Evolutionary conservation across 805 yeast species (phyloP).

Genomic region (Soucietia sequanensis): DNA sequence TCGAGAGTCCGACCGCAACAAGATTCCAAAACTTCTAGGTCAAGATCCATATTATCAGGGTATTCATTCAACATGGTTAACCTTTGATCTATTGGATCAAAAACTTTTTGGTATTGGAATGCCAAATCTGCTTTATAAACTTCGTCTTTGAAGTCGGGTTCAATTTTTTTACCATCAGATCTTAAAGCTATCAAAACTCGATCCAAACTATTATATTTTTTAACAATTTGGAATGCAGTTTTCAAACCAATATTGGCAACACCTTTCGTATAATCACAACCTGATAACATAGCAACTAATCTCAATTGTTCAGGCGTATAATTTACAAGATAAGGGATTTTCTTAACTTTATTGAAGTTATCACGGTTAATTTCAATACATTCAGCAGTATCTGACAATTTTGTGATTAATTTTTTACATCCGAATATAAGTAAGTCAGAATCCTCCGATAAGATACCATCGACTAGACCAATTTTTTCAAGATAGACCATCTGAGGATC

Average conservation of each 20-base stretch:
- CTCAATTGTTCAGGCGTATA: conserved; percentile 61
- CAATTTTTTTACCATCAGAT: conserved; percentile 62
- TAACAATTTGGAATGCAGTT: conserved; percentile 65
- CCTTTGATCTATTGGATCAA: conserved; percentile 53
- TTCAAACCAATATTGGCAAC: conserved; percentile 76
- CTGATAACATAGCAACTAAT: conserved; percentile 82
- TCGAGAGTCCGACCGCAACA: conserved; percentile 49
- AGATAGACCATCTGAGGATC: conserved; percentile 95
- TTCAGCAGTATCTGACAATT: conserved; percentile 70
- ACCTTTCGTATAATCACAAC: conserved; percentile 95
- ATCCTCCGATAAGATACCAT: conserved; percentile 90
- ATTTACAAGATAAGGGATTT: conserved; percentile 47
- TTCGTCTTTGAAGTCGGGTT: conserved; percentile 57
- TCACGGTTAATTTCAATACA: conserved; percentile 68
- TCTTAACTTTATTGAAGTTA: conserved; percentile 48
- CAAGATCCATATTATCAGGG: conserved; percentile 41
- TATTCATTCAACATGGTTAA: conserved; percentile 61
- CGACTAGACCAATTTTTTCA: conserved; percentile 69
- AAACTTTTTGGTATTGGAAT: conserved; percentile 83
- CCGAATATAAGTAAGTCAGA: conserved; percentile 93
- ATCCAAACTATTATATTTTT: conserved; percentile 50
- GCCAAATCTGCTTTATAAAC: conserved; percentile 70
- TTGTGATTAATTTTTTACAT: conserved; percentile 70
- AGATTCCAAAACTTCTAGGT: conserved; percentile 38
- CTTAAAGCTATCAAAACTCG: conserved; percentile 54